Base-by-base conservation (phyloP, 1,284 basidiomycete genomes). In the Pseudozyma sp. region DNA sequence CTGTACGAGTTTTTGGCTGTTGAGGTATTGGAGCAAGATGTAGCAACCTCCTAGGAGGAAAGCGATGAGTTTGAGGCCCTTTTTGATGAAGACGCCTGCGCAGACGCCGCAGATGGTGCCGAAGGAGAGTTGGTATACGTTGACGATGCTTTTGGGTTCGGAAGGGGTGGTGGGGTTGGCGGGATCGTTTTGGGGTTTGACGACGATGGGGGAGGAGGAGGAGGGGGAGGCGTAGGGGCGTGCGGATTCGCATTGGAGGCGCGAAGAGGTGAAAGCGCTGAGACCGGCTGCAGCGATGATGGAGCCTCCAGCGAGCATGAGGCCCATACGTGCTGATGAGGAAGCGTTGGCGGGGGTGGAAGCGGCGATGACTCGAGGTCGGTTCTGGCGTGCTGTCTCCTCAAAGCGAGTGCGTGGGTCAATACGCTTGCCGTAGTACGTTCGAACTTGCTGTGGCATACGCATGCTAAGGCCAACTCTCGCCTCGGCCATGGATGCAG, bases 81-180 rank as follows among this genome's bases (percentile, higher is more conserved):
- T 97, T 87, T 96, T 97, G 79, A 97, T 88, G 83, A 98, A 98
- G 0, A 97, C 89, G 0, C 95, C 95, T 0, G 93, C 90, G 81
- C 94, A 97, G 52, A 97, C 85, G 2, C 95, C 79, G 70, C 91
- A 90, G 1, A 92, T 90, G 13, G 93, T 92, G 36, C 95, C 95
- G 82, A 97, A 97, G 0, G 90, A 88, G 49, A 97, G 89, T 80
- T 95, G 90, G 82, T 92, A 93, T n/a, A 90, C 69, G 70, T 90
- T 92, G 34, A 96, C 88, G 1, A 89, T 88, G 40, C 92, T 93
- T 54, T 87, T 79, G 1, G 92, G 91, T 36, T 79, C 70, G 6
- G 53, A 52, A 14, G 57, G 45, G 42, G 57, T 55, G 25, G 58
- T 53, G 25, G 68, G 61, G 45, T 58, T 56, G 51, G 25, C 25